A percentile compares a stretch with the other conserved stretches of the same genome.
phyloP scores from a whole-genome alignment of 2,329 filamentous ascomycete genomes.

The Graphilbum sp. region DNA sequence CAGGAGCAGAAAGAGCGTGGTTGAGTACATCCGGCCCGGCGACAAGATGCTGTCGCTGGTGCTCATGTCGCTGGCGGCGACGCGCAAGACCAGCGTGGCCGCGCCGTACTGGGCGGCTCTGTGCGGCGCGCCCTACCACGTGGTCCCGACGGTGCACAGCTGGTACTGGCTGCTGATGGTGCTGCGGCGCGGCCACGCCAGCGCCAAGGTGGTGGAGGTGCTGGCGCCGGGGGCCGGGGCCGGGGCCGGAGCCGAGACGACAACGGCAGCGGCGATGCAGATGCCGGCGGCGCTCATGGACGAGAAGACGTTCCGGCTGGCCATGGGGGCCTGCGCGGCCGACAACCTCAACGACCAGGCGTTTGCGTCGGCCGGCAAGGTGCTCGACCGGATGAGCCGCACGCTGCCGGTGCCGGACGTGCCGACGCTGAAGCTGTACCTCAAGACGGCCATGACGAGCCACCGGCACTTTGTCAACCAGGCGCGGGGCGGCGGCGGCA shows the following conservation, averaged over 20 bases:
- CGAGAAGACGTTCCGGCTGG: conserved; percentile 48
- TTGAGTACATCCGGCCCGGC: conserved; percentile 25
- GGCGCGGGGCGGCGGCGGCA: conserved; percentile 16
- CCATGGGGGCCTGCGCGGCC: conserved; percentile 55
- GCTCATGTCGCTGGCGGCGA: conserved; percentile 44
- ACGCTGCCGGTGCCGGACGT: conserved; percentile 30
- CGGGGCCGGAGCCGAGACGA: too few species aligned
- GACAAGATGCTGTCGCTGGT: conserved; percentile 52
- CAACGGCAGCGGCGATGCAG: too few species aligned
- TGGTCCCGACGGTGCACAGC: conserved; percentile 58
- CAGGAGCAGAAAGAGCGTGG: not conserved
- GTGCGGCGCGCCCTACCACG: conserved; percentile 36
- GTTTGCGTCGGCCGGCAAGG: conserved; percentile 43
- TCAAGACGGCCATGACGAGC: conserved; percentile 35
- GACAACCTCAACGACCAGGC: conserved; percentile 63
- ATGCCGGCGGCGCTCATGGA: conserved; percentile 30
- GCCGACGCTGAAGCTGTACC: conserved; percentile 34
- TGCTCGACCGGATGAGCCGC: conserved; percentile 48
- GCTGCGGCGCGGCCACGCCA: conserved; percentile 49
- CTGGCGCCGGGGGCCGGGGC: conserved; percentile 23
- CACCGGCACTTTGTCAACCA: conserved; percentile 21
- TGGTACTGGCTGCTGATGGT: conserved; percentile 52
- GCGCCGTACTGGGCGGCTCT: conserved; percentile 64
- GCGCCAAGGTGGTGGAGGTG: conserved; percentile 40
- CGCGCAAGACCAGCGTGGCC: conserved; percentile 45